Base-by-base conservation (phyloP, 192 early-diverging fungal genomes). In the Phycomyces nitens region DNA sequence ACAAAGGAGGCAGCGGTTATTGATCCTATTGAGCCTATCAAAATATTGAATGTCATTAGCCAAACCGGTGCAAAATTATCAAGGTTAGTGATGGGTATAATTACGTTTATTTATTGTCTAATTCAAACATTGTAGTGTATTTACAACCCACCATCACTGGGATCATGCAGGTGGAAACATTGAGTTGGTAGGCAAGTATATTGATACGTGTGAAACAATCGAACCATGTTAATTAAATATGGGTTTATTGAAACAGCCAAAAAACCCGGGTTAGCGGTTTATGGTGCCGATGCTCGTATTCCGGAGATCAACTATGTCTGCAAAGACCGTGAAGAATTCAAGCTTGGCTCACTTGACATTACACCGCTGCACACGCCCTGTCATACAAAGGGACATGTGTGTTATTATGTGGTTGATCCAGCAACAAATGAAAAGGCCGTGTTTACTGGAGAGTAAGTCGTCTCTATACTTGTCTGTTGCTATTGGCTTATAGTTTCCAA, bases 111-210 rank as follows among this genome's bases (percentile, higher is more conserved):
- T n/a, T n/a, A n/a, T n/a, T n/a, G n/a, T n/a, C n/a, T n/a, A n/a
- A n/a, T n/a, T n/a, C n/a, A n/a, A n/a, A n/a, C 51, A 73, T 4
- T 58, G 26, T 21, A 64, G 78, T 21, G 74, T 90, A n/a, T 82
- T 91, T 57, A 85, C 85, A 26, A 94, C 93, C 18, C 95, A 98
- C 77, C 94, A 98, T 73, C 94, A 96, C 69, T 72, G 71, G 67
- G 96, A 98, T 74, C 96, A 98, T 66, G 70, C 91, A 23, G 90
- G 85, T 42, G 92, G 93, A 29, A 95, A 94, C 69, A 70, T 64
- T 38, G 75, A 81, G 49, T 58, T 94, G 34, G 66, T 87, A 6
- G 69, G 69, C 65, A 70, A 60, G 54, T 29, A 26, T 39, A 2
- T 6, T 20, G n/a, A n/a, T n/a, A 11, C 38, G 21, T 57, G 4